Base-by-base conservation (phyloP, 2,329 filamentous ascomycete species). In the Fusarium liriodendri region DNA sequence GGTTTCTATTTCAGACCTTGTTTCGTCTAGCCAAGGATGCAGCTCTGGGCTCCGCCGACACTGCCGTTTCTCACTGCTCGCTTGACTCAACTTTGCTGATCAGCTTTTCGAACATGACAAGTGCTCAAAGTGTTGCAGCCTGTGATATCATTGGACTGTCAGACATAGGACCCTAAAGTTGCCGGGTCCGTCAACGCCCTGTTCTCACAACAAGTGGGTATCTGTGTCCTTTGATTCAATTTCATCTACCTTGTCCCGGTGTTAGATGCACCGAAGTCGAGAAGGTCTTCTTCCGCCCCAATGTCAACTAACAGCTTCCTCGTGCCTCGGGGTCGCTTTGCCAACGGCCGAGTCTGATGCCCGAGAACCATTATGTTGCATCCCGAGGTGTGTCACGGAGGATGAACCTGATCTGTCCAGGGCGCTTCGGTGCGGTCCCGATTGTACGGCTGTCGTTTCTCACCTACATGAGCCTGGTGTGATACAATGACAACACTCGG, bases 381-480 rank as follows among this genome's bases (percentile, higher is more conserved):
- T n/a, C 18, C 32, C 25, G 14, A 38, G 38, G 45, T 20, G 42
- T 35, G 22, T 35, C 47, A 32, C 42, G 32, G 22, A 20, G 37
- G 27, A 33, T 33, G 27, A 13, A 35, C n/a, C 60, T 35, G 42
- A 32, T 32, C 18, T n/a, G 20, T 40, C 29, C 57, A 66, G 55
- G 27, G 29, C 33, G 35, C 35, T 37, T 55, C 29, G 20, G 29
- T n/a, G 37, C 27, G 29, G 67, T 61, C 64, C 65, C 68, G 45
- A 35, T 25, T 45, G 54, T 59, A 54, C 58, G 68, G 68, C 33
- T 70, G 33, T 70, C 64, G 64, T 33, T 64, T 70, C 42, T 70
- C 68, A 64, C 60, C 47, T 62, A 70, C 68, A 70, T 64, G 27
- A 64, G 52, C 16, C 52, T 57, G 35, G 58, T 58, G 47, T 63